Evolutionary conservation across 2,329 filamentous ascomycete genomes (phyloP), one percentile per base, ranked within the genome.

Genomic region (Blastomyces parvus): DNA sequence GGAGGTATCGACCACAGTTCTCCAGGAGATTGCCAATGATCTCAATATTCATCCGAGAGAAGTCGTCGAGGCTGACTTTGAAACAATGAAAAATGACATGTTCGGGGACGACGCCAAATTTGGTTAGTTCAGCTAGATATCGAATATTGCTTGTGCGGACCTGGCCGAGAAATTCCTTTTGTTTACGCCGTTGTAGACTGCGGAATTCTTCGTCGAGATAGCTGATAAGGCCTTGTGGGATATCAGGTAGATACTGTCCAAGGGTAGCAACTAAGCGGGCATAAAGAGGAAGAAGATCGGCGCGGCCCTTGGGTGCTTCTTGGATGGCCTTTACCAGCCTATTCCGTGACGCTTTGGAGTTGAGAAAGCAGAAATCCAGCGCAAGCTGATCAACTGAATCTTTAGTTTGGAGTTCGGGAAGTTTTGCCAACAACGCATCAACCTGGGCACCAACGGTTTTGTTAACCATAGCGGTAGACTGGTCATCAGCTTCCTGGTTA

Each of bases 21-120:
- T 99, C 94, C 27, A 99, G 82, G 36, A 99, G 81, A 71, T 95
- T 96, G 71, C 92, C 95, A 67, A 99, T 93, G 69, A 99, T 97
- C 75, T 99, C 95, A 67, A 99, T 97, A 72, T 99, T 99, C 89
- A 97, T 97, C 65, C 93, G 86, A 2, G 94, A 97, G 72, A 99
- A 99, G 72, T 99, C 94, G 70, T 99, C 94, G 36, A 99, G 79
- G 69, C 93, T 95, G 74, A 99, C 93, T 76, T 97, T 99, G 70
- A 99, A 85, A 73, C 94, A 99, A 73, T 99, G 94, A 73, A 99
- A 99, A 62, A 99, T 95, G 67, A 99, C 93, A 76, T 99, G 94
- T 75, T 99, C 94, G 0, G 95, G 94, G 9, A 99, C 94, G 40
- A 97, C 91, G 40, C 94, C 93, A 72, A 99, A 99, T 73, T 99